Evolutionary conservation across 345 rosid genomes (phyloP).

Genomic region (Populus deltoides): DNA sequence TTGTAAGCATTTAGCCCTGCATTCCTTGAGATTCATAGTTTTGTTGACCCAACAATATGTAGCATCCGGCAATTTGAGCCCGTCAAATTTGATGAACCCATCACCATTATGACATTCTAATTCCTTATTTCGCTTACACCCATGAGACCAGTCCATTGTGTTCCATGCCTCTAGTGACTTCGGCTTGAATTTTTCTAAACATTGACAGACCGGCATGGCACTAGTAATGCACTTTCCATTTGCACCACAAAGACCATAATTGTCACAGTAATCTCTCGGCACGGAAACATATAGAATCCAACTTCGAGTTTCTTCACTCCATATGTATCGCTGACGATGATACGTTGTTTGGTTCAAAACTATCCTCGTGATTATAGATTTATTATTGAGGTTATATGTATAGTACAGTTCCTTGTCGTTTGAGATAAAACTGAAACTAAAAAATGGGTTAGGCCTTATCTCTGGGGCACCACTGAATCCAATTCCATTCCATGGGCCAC

Average conservation of each 20-base stretch:
- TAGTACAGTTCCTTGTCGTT: conserved; percentile 3
- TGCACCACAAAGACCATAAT: conserved; percentile 1
- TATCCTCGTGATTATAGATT: background rate
- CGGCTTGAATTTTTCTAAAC: background rate
- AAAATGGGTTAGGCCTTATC: conserved; percentile 1
- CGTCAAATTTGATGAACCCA: background rate
- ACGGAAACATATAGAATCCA: background rate
- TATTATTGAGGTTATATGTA: background rate
- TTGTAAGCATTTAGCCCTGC: conserved; percentile 15
- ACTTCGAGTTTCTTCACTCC: background rate
- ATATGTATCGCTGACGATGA: background rate
- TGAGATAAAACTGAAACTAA: background rate
- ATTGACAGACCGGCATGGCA: background rate
- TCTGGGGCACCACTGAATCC: conserved; percentile 1
- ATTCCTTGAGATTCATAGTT: conserved; percentile 13
- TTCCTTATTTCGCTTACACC: background rate
- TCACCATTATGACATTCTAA: background rate
- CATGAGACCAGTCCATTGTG: background rate
- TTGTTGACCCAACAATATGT: conserved; percentile 6
- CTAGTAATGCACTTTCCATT: conserved; percentile 1
- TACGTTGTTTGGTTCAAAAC: conserved; percentile 4
- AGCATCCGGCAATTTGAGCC: conserved; percentile 16
- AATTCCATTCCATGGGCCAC: conserved; percentile 21
- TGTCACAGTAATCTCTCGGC: conserved; percentile 12
- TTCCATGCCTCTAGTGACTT: background rate